Evolutionary conservation across 2,329 filamentous ascomycete species (phyloP).

Genomic region (Fusarium austroafricanum): DNA sequence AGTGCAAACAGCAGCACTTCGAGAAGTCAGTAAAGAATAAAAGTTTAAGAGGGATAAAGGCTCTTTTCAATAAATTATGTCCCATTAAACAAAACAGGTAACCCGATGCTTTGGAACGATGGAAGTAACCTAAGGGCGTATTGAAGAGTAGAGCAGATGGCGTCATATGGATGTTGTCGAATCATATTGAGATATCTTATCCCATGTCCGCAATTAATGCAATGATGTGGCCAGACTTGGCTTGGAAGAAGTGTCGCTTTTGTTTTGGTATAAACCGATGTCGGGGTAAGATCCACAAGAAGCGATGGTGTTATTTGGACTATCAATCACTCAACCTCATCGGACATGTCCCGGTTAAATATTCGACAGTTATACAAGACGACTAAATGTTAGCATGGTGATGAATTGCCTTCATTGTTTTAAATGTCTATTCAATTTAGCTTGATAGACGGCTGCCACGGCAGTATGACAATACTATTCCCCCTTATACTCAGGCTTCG

Average conservation of each 20-base stretch:
- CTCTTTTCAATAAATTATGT: slow-evolving; percentile 11
- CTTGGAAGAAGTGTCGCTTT: slow-evolving; percentile 10
- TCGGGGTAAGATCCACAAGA: slow-evolving; percentile 37
- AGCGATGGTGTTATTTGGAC: slow-evolving; percentile 46
- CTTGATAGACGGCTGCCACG: no score
- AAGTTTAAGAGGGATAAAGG: neutral
- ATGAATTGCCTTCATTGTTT: no score
- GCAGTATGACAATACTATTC: no score
- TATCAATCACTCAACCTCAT: slow-evolving; percentile 42
- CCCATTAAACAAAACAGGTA: slow-evolving; percentile 7
- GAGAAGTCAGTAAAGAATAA: neutral
- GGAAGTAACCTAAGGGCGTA: slow-evolving; percentile 3
- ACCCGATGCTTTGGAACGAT: slow-evolving; percentile 24
- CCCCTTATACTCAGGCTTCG: neutral
- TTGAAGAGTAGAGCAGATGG: slow-evolving; percentile 30
- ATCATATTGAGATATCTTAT: slow-evolving; percentile 34
- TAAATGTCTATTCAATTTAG: no score
- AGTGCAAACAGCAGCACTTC: neutral
- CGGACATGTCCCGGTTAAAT: neutral
- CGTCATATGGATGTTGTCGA: slow-evolving; percentile 38
- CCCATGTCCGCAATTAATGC: slow-evolving; percentile 30
- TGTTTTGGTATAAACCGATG: slow-evolving; percentile 26
- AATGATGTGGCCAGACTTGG: slow-evolving; percentile 36
- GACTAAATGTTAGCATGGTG: no score
- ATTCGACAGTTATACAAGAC: neutral